A percentile compares a stretch with the other conserved stretches of the same genome.
phyloP scores from a whole-genome alignment of 1,139 yeast species.

The Pichia sp. region DNA sequence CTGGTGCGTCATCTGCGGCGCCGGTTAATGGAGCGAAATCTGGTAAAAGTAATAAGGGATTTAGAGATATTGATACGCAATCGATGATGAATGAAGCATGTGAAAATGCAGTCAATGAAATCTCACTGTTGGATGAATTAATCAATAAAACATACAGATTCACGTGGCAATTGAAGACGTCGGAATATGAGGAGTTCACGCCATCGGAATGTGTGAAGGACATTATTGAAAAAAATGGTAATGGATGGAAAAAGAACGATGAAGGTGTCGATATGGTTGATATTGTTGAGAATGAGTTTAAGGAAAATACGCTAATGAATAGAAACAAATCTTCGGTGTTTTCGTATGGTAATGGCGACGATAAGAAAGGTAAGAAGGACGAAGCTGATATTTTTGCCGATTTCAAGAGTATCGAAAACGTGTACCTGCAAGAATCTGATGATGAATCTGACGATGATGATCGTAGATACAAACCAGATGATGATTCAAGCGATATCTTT shows the following conservation, averaged over 20 bases:
- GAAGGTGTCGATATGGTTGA: slow-evolving; percentile 36
- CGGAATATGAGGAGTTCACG: slow-evolving; percentile 58
- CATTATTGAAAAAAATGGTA: slow-evolving; percentile 65
- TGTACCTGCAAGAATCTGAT: slow-evolving; percentile 1
- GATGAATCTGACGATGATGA: slow-evolving; percentile 10
- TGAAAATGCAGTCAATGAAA: slow-evolving; percentile 11
- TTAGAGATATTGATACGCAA: slow-evolving; percentile 10
- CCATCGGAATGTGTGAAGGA: slow-evolving; percentile 77
- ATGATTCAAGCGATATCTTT: neutral
- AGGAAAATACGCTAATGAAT: slow-evolving; percentile 4
- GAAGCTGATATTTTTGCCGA: slow-evolving; percentile 24
- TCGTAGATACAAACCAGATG: slow-evolving; percentile 1
- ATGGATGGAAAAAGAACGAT: slow-evolving; percentile 56
- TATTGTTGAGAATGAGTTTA: slow-evolving; percentile 24
- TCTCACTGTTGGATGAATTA: slow-evolving; percentile 20
- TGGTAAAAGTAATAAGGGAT: neutral
- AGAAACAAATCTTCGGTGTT: neutral
- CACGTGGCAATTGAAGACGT: slow-evolving; percentile 57
- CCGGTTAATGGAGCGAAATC: neutral
- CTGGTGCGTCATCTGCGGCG: neutral
- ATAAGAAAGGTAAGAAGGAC: neutral
- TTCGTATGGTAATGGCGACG: neutral
- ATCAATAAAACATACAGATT: slow-evolving; percentile 63
- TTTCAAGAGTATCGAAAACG: slow-evolving; percentile 20
- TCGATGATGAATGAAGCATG: slow-evolving; percentile 19